Base-by-base conservation (phyloP, 1,284 basidiomycete genomes). In the Cystobasidium sp. region DNA sequence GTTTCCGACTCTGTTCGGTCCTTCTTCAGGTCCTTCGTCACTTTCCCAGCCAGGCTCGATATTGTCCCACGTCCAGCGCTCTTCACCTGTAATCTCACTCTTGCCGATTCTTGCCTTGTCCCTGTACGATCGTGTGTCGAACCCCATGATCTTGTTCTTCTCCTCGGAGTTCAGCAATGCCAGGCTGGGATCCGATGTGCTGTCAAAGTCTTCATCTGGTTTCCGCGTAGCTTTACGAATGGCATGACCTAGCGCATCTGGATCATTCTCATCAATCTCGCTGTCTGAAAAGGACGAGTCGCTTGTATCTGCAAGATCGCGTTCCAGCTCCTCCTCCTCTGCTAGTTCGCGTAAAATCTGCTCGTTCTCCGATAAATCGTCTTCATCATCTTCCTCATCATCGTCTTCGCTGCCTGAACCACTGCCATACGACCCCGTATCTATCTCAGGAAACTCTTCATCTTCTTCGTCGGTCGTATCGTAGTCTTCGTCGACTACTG, bases 1-100 rank as follows among this genome's bases (percentile, higher is more conserved):
- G 84, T 97, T 89, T 75, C 97, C 97, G 78, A 97, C 89, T 74
- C 95, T 91, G 83, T 98, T 99, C 46, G 92, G 64, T 22, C 44
- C 75, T 39, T 75, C 75, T 43, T 64, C 61, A 7, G 62, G 68
- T 22, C 69, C 63, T 59, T 72, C 69, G 41, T 76, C 75, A 43
- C 56, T 67, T 16, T 73, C 75, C 61, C 68, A 67, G 8, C 46
- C 75, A 37, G 66, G 75, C 41, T 76, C 75, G 20, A 76, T 74
- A 56, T 94, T 93, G 81, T 94, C 79, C 78, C 84, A 99, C 74
- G 97, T 90, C 75, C 89, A 88, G 86, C 92, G 95, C 76, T 88
- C 90, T 78, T 91, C 88, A 16, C 94, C 94, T 65, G 94, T 95
- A 74, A 98, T 90, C 73, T 88, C 85, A 69, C 91, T 93, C 70